phyloP scores from a whole-genome alignment of 225 moss, liverwort and hornwort species.

The Bryum argenteum region DNA sequence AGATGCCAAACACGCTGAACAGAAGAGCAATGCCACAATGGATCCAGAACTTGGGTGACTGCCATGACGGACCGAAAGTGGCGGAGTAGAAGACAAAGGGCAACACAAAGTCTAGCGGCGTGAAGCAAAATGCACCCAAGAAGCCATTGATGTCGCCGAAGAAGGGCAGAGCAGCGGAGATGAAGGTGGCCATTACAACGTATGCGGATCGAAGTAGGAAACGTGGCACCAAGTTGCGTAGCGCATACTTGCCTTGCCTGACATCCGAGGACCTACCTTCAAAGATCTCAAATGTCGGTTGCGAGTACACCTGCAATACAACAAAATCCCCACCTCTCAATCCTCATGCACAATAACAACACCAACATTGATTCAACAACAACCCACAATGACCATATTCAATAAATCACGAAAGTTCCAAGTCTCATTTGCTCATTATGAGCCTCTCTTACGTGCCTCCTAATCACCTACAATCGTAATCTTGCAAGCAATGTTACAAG shows the following conservation, averaged over 20 bases:
- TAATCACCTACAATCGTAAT: too few species aligned
- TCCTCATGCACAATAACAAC: background rate
- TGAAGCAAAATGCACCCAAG: conserved; percentile 69
- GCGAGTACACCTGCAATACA: conserved; percentile 60
- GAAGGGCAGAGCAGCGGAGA: conserved; percentile 71
- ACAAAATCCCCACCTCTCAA: too few species aligned
- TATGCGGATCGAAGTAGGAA: conserved; percentile 49
- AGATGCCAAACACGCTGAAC: conserved; percentile 52
- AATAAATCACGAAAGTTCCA: too few species aligned
- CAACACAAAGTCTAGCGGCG: conserved; percentile 67
- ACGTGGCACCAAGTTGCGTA: conserved; percentile 56
- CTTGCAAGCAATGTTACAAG: too few species aligned
- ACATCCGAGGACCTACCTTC: conserved; percentile 53
- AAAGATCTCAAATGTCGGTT: conserved; percentile 72
- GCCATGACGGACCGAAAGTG: conserved; percentile 46
- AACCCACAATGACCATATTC: too few species aligned
- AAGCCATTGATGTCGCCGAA: conserved; percentile 66
- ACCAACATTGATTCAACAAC: background rate
- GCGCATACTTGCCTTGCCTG: conserved; percentile 43
- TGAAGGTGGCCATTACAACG: conserved; percentile 52
- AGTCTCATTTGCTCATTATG: too few species aligned
- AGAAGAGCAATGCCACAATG: conserved; percentile 36
- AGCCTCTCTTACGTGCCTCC: too few species aligned
- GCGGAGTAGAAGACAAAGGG: conserved; percentile 66
- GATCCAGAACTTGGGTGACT: conserved; percentile 55